Conservation (phyloP, 306 rosid genomes). For the Sicyos edulis region DNA sequence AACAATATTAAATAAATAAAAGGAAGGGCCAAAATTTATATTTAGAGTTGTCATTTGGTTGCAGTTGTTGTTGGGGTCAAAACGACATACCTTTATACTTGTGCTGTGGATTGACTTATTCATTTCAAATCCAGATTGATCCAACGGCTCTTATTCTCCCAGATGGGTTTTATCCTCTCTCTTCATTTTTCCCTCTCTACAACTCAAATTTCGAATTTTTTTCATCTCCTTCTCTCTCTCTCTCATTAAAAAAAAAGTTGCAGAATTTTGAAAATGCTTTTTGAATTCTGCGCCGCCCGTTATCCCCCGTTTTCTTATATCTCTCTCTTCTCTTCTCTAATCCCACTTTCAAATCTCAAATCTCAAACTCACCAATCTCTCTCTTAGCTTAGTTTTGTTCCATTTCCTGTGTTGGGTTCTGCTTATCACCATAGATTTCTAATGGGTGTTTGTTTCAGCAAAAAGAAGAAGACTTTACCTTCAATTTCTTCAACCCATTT, state of each 20-base stretch:
- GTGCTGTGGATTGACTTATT: background rate
- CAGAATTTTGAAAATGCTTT: slow-evolving; percentile 31
- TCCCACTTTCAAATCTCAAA: slow-evolving; percentile 13
- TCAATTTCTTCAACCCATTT: slow-evolving; percentile 26
- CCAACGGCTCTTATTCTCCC: slow-evolving; percentile 11
- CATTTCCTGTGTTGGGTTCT: background rate
- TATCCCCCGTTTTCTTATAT: background rate
- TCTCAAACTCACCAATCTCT: slow-evolving; percentile 10
- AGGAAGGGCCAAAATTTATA: background rate
- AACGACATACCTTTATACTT: background rate
- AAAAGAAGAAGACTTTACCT: slow-evolving; percentile 44
- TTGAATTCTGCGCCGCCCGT: slow-evolving; percentile 31
- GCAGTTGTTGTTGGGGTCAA: background rate
- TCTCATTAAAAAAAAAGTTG: background rate
- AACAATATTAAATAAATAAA: background rate
- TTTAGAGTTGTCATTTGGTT: background rate
- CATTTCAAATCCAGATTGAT: background rate
- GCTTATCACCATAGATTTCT: slow-evolving; percentile 18
- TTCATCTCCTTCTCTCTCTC: slow-evolving; percentile 7
- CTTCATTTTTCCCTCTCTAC: background rate
- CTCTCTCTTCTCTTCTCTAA: background rate
- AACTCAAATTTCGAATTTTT: slow-evolving; percentile 50
- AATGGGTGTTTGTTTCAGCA: slow-evolving; percentile 91
- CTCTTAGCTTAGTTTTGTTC: background rate
- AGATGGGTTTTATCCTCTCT: background rate